Conservation (phyloP, 2,329 filamentous ascomycete species). For the Pestalotiopsis sp. region DNA sequence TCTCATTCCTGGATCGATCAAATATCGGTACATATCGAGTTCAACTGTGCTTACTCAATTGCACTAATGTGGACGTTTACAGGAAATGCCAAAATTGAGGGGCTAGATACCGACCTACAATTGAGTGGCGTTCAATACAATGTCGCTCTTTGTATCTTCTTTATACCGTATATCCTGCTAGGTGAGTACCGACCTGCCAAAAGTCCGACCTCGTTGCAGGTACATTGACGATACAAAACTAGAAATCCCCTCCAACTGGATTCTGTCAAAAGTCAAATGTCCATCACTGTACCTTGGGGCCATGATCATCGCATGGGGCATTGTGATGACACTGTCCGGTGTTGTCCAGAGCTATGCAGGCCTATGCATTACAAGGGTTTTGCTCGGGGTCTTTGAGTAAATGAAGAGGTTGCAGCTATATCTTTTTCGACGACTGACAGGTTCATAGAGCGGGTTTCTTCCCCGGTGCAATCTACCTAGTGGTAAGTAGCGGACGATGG, state of each 20-base stretch:
- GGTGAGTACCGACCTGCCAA: not conserved
- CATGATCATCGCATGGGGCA: constrained; percentile 1
- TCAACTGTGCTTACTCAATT: not conserved
- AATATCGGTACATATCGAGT: not conserved
- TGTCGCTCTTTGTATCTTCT: constrained; percentile 2
- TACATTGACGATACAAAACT: not conserved
- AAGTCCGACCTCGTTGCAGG: not conserved
- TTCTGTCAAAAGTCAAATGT: not conserved
- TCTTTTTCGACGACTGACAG: not conserved
- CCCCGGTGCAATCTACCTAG: constrained; percentile 4
- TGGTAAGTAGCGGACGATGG: not conserved
- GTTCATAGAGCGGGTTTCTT: constrained; percentile 1
- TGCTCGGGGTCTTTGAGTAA: not conserved
- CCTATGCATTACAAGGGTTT: not conserved
- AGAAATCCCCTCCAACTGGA: constrained; percentile 3
- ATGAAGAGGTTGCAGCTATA: not conserved
- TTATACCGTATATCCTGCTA: constrained; percentile 4
- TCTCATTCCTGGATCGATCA: not conserved
- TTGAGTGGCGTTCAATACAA: constrained; percentile 1
- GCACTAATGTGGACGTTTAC: constrained; percentile 7
- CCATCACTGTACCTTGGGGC: not conserved
- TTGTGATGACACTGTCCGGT: not conserved
- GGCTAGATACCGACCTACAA: not conserved
- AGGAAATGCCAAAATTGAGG: constrained; percentile 9
- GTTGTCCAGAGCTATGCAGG: constrained; percentile 2